phyloP scores from a whole-genome alignment of 352 stramenopile genomes.

The Aphanomyces stellatus region DNA sequence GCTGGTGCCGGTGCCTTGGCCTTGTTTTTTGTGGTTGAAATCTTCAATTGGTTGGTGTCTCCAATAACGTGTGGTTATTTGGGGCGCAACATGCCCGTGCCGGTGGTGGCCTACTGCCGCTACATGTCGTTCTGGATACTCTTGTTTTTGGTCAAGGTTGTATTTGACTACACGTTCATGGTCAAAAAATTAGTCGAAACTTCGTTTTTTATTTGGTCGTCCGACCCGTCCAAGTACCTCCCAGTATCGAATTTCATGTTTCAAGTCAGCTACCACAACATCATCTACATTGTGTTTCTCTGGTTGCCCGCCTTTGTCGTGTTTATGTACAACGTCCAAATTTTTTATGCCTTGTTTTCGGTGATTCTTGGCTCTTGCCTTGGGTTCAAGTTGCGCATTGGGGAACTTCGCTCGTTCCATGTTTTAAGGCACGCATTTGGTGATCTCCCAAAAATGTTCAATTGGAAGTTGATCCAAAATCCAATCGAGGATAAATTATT shows the following conservation, averaged over 20 bases:
- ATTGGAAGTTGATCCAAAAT: conserved; percentile 81
- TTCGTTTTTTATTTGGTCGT: conserved; percentile 76
- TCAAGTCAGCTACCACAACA: conserved; percentile 74
- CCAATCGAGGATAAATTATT: conserved; percentile 24
- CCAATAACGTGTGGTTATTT: conserved; percentile 56
- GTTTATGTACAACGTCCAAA: conserved; percentile 80
- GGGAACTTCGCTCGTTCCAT: conserved; percentile 76
- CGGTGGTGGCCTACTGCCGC: conserved; percentile 50
- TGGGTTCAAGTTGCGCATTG: conserved; percentile 76
- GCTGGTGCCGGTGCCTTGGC: conserved; percentile 31
- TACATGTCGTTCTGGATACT: conserved; percentile 77
- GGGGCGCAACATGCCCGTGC: conserved; percentile 61
- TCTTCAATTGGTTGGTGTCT: conserved; percentile 59
- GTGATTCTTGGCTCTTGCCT: conserved; percentile 67
- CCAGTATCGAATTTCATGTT: conserved; percentile 76
- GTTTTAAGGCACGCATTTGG: conserved; percentile 73
- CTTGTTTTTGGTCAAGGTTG: conserved; percentile 58
- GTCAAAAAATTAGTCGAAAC: conserved; percentile 78
- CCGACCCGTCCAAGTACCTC: conserved; percentile 54
- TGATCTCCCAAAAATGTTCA: conserved; percentile 79
- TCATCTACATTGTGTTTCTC: conserved; percentile 69
- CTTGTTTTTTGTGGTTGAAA: conserved; percentile 47
- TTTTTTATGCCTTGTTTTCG: conserved; percentile 71
- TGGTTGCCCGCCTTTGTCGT: conserved; percentile 76
- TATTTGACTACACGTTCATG: conserved; percentile 80